Percentiles rank a stretch among this genome's conserved stretches.
Conservation (phyloP, 2,329 filamentous ascomycete species). For the Plectosphaerella cucumerina region DNA sequence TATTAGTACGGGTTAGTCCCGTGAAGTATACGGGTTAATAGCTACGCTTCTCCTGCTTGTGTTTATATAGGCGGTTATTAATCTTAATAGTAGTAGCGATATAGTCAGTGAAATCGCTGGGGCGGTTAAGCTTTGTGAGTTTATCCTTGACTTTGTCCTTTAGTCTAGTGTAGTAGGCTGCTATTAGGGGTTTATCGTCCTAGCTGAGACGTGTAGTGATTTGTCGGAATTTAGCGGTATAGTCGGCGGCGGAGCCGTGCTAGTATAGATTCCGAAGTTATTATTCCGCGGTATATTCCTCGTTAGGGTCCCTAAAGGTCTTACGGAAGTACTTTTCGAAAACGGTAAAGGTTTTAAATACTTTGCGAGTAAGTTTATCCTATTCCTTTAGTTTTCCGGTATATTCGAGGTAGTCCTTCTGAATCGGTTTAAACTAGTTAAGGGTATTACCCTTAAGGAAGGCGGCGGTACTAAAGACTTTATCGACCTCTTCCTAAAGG, state of each 20-base stretch:
- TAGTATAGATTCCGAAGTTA: conserved; percentile 28
- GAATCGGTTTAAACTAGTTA: neutral
- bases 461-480: too few relatives aligned
- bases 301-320: too few relatives aligned
- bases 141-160: neutral
- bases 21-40: too few relatives aligned
- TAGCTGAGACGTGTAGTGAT: neutral
- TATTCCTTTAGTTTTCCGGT: neutral
- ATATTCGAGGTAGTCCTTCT: neutral
- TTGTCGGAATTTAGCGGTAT: neutral
- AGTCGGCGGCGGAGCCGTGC: neutral
- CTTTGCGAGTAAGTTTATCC: neutral
- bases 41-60: too few relatives aligned
- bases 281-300: neutral
- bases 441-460: too few relatives aligned
- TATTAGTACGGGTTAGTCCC: too few relatives aligned
- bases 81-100: neutral
- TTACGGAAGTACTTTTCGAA: too few relatives aligned
- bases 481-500: too few relatives aligned
- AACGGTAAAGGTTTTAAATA: too few relatives aligned
- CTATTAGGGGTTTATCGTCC: neutral
- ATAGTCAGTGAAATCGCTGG: neutral
- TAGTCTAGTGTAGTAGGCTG: neutral
- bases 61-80: too few relatives aligned
- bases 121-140: neutral